phyloP scores from a whole-genome alignment of 2,329 filamentous ascomycete genomes.

The Neopestalotiopsis sp. region DNA sequence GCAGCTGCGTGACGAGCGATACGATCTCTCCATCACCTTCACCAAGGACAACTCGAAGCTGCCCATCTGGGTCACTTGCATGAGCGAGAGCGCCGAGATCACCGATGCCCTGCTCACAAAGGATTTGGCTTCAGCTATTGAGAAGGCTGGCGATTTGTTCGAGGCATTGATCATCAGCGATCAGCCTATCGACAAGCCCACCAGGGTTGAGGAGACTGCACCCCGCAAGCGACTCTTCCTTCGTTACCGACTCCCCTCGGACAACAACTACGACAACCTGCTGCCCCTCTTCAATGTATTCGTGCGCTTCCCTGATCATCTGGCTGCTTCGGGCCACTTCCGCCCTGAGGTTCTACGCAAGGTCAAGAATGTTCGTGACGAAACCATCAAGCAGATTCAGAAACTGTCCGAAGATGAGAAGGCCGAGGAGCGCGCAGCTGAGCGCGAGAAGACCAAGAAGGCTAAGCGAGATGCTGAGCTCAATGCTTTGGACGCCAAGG shows the following conservation, averaged over 20 bases:
- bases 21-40: constrained; percentile 89
- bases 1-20: constrained; percentile 86
- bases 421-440: constrained; percentile 75
- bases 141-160: constrained; percentile 77
- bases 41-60: constrained; percentile 94
- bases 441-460: constrained; percentile 81
- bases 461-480: constrained; percentile 86
- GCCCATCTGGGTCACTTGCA: constrained; percentile 87
- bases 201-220: constrained; percentile 82
- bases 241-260: constrained; percentile 70
- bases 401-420: constrained; percentile 80
- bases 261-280: constrained; percentile 68
- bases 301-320: constrained; percentile 81
- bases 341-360: constrained; percentile 88
- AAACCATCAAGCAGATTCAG: constrained; percentile 78
- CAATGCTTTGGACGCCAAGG: constrained; percentile 77
- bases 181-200: constrained; percentile 85
- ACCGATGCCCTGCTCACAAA: constrained; percentile 85
- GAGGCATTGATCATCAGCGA: constrained; percentile 91
- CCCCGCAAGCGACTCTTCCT: constrained; percentile 89
- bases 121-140: constrained; percentile 82
- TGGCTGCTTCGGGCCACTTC: constrained; percentile 81
- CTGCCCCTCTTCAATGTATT: constrained; percentile 81
- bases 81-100: constrained; percentile 96
- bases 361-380: constrained; percentile 79